phyloP scores from a whole-genome alignment of 2,329 filamentous ascomycete genomes.

The Orbilia javanica region DNA sequence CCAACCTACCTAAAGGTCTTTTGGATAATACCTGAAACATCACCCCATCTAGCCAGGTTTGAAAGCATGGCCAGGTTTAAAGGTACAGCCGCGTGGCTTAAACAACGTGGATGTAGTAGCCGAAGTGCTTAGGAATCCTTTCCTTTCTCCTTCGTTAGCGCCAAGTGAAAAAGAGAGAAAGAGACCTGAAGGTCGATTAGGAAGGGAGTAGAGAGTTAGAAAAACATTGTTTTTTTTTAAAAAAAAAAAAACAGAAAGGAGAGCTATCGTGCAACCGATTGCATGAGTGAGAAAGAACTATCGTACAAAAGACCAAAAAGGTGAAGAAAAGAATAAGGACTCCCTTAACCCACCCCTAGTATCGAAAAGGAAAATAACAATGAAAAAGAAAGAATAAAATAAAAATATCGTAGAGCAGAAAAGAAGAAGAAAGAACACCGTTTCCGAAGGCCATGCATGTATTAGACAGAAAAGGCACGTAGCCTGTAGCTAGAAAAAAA shows the following conservation, averaged over 20 bases:
- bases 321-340: background rate
- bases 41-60: background rate
- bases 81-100: background rate
- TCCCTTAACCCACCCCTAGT: background rate
- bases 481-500: background rate
- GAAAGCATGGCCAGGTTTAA: too few relatives aligned
- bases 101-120: background rate
- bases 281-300: conserved; percentile 1
- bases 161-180: background rate
- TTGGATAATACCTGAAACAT: background rate
- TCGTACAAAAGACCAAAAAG: background rate
- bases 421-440: background rate
- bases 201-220: too few relatives aligned
- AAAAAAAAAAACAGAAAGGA: too few relatives aligned
- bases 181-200: too few relatives aligned
- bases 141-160: background rate
- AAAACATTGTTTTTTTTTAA: too few relatives aligned
- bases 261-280: background rate
- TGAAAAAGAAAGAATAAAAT: background rate
- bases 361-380: background rate
- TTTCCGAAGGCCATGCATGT: background rate
- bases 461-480: background rate
- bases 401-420: background rate
- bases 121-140: background rate
- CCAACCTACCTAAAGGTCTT: too few relatives aligned